These are phyloP conservation scores for Xylaria digitata DNA, from an alignment of 2,329 filamentous ascomycete species.

Conservation along the genomic window DNA sequence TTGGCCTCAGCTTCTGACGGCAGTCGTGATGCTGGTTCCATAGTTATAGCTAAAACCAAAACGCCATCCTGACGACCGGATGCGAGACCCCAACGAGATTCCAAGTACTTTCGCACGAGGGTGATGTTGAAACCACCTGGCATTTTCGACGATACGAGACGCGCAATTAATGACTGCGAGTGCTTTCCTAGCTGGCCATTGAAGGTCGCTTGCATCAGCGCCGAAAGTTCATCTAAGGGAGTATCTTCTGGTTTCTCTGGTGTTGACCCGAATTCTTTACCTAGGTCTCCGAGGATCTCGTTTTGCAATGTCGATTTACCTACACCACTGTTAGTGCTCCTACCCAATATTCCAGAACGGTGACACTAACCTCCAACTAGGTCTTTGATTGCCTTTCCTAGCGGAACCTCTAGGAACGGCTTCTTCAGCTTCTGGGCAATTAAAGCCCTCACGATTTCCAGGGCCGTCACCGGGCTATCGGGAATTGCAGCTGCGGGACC, in stretches of 20 bases:
- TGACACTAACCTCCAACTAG: slow-evolving; percentile 85
- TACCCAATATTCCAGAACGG: background rate
- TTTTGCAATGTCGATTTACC: slow-evolving; percentile 99
- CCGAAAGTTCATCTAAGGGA: slow-evolving; percentile 93
- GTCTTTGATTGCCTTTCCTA: slow-evolving; percentile 98
- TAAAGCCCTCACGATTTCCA: slow-evolving; percentile 88
- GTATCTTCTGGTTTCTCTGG: slow-evolving; percentile 99
- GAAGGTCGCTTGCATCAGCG: slow-evolving; percentile 97
- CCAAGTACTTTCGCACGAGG: slow-evolving; percentile 91
- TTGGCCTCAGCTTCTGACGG: slow-evolving; percentile 93
- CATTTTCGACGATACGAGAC: slow-evolving; percentile 98
- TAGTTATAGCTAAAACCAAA: slow-evolving; percentile 87
- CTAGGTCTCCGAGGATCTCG: slow-evolving; percentile 96
- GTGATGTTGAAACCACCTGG: slow-evolving; percentile 99
- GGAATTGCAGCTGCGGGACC: slow-evolving; percentile 88
- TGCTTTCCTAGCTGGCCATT: slow-evolving; percentile 98
- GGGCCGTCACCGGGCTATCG: slow-evolving; percentile 86
- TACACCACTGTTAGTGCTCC: slow-evolving; percentile 52
- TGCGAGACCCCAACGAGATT: slow-evolving; percentile 90
- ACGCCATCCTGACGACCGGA: slow-evolving; percentile 91
- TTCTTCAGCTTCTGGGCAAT: slow-evolving; percentile 99
- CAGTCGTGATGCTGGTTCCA: slow-evolving; percentile 89
- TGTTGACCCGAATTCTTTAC: slow-evolving; percentile 98
- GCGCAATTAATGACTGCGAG: slow-evolving; percentile 89
- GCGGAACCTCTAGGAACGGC: slow-evolving; percentile 83